These are phyloP conservation scores for Stenocarpella maydis DNA, from an alignment of 2,329 filamentous ascomycete species.

Conservation along the genomic window DNA sequence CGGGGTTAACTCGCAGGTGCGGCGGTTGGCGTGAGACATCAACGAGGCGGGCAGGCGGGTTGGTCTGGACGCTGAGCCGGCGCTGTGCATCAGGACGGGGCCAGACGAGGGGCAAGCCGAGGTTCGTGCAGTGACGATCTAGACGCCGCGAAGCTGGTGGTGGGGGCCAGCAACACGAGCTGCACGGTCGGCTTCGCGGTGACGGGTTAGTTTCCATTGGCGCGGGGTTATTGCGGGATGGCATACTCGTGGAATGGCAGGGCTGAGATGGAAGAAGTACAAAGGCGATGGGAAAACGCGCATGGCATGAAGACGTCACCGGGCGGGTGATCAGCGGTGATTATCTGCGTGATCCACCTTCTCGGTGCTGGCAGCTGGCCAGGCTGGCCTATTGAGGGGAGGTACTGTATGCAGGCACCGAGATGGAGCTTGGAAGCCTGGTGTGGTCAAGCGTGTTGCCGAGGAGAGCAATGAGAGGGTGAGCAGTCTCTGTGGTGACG, in stretches of 20 bases:
- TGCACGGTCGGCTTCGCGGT: slow-evolving; percentile 41
- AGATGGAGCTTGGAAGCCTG: neutral
- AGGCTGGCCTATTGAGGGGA: neutral
- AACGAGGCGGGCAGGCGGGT: slow-evolving; percentile 50
- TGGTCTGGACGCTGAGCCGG: slow-evolving; percentile 54
- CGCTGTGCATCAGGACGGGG: slow-evolving; percentile 57
- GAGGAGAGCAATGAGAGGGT: neutral
- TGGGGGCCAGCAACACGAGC: slow-evolving; percentile 40
- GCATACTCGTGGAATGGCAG: slow-evolving; percentile 42
- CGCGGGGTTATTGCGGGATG: slow-evolving; percentile 43
- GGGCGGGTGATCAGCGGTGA: neutral
- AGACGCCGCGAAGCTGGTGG: slow-evolving; percentile 36
- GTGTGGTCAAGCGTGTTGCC: too few species aligned
- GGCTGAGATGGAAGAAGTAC: neutral
- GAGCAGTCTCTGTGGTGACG: neutral
- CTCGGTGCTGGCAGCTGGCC: neutral
- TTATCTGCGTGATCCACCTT: neutral
- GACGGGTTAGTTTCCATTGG: slow-evolving; percentile 42
- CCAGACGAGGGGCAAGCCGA: slow-evolving; percentile 57
- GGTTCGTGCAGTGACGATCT: slow-evolving; percentile 51
- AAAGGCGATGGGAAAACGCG: neutral
- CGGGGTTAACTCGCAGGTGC: slow-evolving; percentile 53
- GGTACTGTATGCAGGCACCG: neutral
- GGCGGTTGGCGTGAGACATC: slow-evolving; percentile 56
- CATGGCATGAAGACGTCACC: neutral